Evolutionary conservation across 208 protist genomes (phyloP), one percentile per base, ranked within the genome.

Genomic region (Leishmania major): DNA sequence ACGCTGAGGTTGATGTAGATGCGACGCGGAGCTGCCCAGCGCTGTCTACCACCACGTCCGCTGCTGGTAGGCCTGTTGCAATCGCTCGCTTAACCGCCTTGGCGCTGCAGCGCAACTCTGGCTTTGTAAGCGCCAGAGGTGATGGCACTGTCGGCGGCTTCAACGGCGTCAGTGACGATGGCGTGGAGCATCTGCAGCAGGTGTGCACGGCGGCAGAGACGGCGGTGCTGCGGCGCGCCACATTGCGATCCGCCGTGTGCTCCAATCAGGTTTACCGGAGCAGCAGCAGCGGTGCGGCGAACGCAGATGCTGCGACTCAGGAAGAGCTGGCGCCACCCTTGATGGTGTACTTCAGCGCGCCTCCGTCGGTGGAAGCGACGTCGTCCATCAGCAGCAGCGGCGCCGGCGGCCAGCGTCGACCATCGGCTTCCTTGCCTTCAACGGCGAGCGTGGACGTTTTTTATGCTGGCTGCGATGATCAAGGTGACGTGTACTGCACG

Each of bases 21-120:
- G n/a, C 70, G 28, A 17, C 70, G 8, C 45, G 47, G 28, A 53
- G 70, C 70, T 5, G 28, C 45, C 45, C 66, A 64, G 22, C n/a
- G 49, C 37, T 5, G 49, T 11, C 8, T 25, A 15, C 40, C 60
- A 59, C 70, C 53, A 49, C 73, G 28, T 28, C 82, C 28, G 45
- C 82, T 25, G n/a, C 69, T 25, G 72, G 55, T 59, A 70, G 79
- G 79, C 60, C 75, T 22, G 22, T 57, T n/a, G 10, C 31, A 1
- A 76, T 86, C 28, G 72, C 78, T 7, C 78, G 37, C 57, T 49
- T 86, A 71, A 79, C 82, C 13, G 59, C 78, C 13, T 45, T 86
- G 71, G 85, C 89, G 35, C 83, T 94, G 40, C 88, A 96, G 71
- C 81, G 88, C 60, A 94, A 93, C 80, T 55, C 72, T 22, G 90